Evolutionary conservation across 2,329 filamentous ascomycete species (phyloP).

Genomic region (Cladosporium sp.): DNA sequence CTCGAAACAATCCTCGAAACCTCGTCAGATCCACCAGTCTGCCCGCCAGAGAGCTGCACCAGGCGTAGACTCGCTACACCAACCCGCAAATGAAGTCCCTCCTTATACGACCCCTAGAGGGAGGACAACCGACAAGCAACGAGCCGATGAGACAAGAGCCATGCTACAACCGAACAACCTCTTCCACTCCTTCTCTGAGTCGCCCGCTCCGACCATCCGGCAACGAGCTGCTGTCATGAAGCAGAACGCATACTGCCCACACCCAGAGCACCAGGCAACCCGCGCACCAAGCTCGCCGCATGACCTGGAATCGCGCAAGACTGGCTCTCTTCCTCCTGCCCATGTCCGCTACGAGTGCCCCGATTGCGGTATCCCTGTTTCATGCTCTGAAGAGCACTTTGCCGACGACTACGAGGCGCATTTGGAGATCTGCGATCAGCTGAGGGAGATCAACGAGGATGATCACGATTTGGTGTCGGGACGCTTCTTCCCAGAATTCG

Average conservation of each 20-base stretch:
- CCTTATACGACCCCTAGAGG: constrained; percentile 6
- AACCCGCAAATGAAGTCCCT: constrained; percentile 11
- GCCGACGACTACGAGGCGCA: constrained; percentile 93
- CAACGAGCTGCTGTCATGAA: constrained; percentile 86
- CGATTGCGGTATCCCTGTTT: constrained; percentile 90
- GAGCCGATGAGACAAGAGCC: background rate
- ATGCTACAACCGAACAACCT: constrained; percentile 45
- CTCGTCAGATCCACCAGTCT: constrained; percentile 28
- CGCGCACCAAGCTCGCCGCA: constrained; percentile 65
- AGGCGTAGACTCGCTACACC: constrained; percentile 21
- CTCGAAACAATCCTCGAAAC: constrained; percentile 23
- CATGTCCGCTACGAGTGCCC: constrained; percentile 94
- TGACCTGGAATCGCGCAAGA: constrained; percentile 64
- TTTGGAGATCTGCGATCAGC: constrained; percentile 84
- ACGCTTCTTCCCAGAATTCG: constrained; percentile 88
- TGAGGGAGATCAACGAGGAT: constrained; percentile 94
- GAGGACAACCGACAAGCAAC: constrained; percentile 14
- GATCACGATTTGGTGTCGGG: constrained; percentile 93
- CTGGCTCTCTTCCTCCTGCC: constrained; percentile 64
- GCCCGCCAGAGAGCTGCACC: constrained; percentile 24
- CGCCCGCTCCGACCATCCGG: constrained; percentile 84
- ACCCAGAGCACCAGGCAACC: constrained; percentile 80
- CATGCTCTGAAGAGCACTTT: constrained; percentile 94
- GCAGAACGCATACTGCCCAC: constrained; percentile 90
- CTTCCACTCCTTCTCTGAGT: constrained; percentile 88